phyloP scores from a whole-genome alignment of 805 yeast genomes.

The Starmerella roubikii region DNA sequence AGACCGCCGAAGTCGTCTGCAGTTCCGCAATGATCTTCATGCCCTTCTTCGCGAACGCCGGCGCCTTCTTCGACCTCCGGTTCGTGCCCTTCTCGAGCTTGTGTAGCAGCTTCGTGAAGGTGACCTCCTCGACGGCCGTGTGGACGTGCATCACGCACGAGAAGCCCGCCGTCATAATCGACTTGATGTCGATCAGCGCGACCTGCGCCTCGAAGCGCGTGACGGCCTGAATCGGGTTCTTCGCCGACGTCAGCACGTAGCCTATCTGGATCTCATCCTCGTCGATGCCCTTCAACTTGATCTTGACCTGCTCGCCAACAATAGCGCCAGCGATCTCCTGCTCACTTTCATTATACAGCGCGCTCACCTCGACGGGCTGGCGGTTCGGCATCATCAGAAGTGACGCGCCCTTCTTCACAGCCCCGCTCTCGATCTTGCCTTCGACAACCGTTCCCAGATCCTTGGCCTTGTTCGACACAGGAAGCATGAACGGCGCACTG shows the following conservation, averaged over 20 bases:
- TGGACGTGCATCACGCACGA: conserved; percentile 98
- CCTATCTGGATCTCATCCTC: conserved; percentile 93
- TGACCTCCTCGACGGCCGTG: conserved; percentile 94
- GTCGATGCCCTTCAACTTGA: conserved; percentile 87
- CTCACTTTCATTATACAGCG: conserved; percentile 90
- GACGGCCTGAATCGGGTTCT: conserved; percentile 81
- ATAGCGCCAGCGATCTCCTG: conserved; percentile 78
- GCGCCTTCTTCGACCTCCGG: conserved; percentile 91
- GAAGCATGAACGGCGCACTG: conserved; percentile 95
- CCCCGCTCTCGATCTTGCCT: conserved; percentile 96
- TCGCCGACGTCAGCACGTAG: conserved; percentile 74
- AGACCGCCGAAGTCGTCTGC: conserved; percentile 75
- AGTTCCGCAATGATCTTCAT: conserved; percentile 92
- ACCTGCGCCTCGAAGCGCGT: conserved; percentile 89
- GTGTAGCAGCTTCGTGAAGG: conserved; percentile 67
- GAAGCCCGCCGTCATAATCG: conserved; percentile 88
- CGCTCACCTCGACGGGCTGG: conserved; percentile 64
- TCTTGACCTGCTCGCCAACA: conserved; percentile 95
- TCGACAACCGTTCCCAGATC: conserved; percentile 96
- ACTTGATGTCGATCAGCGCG: conserved; percentile 91
- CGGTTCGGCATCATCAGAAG: conserved; percentile 89
- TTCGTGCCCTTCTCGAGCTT: conserved; percentile 93
- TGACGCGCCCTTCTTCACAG: conserved; percentile 61
- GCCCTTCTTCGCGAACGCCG: conserved; percentile 97
- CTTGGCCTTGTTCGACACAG: conserved; percentile 86